phyloP scores from a whole-genome alignment of 192 early-diverging fungal species.

The Coemansia sp. region DNA sequence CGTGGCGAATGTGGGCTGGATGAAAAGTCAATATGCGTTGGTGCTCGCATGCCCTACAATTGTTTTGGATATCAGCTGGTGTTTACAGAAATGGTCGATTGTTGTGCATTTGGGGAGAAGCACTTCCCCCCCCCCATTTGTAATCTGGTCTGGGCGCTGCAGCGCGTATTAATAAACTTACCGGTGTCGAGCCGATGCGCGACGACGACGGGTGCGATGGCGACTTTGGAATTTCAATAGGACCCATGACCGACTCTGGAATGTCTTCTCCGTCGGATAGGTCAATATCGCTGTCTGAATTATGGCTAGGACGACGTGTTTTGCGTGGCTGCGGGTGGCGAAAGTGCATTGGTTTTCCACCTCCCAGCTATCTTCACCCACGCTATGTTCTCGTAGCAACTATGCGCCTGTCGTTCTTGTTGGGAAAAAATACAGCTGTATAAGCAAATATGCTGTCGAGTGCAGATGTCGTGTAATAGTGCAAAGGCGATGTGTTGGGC shows the following conservation, averaged over 20 bases:
- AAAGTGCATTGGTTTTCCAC: constrained; percentile 20
- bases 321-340: constrained; percentile 36
- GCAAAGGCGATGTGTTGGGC: constrained; percentile 3
- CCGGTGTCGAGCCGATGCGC: constrained; percentile 50
- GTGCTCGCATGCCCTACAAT: constrained; percentile 52
- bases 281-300: constrained; percentile 46
- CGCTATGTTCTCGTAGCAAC: too few relatives aligned
- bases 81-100: constrained; percentile 4
- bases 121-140: neutral
- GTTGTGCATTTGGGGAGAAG: neutral
- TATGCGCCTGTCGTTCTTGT: too few relatives aligned
- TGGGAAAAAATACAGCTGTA: constrained; percentile 1
- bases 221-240: constrained; percentile 52
- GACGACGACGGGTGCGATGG: constrained; percentile 42
- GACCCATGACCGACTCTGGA: constrained; percentile 48
- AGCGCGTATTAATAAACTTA: constrained; percentile 20
- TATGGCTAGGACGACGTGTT: constrained; percentile 32
- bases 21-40: constrained; percentile 52
- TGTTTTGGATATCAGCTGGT: neutral
- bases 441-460: neutral
- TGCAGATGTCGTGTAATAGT: neutral
- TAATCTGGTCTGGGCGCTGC: constrained; percentile 3
- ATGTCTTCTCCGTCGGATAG: constrained; percentile 49
- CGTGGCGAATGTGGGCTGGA: constrained; percentile 35
- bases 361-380: too few relatives aligned